Conservation (phyloP, 306 rosid genomes). For the Prunus dulcis region DNA sequence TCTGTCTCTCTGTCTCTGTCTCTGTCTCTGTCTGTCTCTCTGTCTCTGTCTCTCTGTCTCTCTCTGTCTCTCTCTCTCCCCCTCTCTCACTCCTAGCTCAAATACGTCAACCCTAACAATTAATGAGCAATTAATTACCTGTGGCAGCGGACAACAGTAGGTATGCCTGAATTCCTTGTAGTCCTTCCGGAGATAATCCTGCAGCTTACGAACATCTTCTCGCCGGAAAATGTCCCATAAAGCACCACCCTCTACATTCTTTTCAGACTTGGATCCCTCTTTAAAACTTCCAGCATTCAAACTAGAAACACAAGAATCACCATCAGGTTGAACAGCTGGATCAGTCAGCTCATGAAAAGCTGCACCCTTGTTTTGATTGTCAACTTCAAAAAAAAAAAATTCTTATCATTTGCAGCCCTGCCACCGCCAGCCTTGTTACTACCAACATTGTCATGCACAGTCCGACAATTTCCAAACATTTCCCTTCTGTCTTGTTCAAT, state of each 20-base stretch:
- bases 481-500: slow-evolving; percentile 54
- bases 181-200: slow-evolving; percentile 67
- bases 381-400: background rate
- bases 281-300: background rate
- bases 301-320: background rate
- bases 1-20: background rate
- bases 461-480: slow-evolving; percentile 22
- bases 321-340: background rate
- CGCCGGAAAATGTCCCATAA: slow-evolving; percentile 81
- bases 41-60: background rate
- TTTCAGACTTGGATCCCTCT: slow-evolving; percentile 6
- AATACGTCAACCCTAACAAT: background rate
- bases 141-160: slow-evolving; percentile 46
- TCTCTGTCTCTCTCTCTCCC: background rate
- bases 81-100: background rate
- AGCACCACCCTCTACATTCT: slow-evolving; percentile 56
- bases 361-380: slow-evolving; percentile 3
- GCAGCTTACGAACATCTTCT: slow-evolving; percentile 69
- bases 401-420: slow-evolving; percentile 9
- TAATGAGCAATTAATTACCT: slow-evolving; percentile 40
- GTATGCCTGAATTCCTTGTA: slow-evolving; percentile 73
- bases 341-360: background rate
- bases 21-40: background rate
- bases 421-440: slow-evolving; percentile 9
- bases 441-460: background rate